Conservation (phyloP, 371 early-diverging fungal species). For the Haplosporangium sp. region DNA sequence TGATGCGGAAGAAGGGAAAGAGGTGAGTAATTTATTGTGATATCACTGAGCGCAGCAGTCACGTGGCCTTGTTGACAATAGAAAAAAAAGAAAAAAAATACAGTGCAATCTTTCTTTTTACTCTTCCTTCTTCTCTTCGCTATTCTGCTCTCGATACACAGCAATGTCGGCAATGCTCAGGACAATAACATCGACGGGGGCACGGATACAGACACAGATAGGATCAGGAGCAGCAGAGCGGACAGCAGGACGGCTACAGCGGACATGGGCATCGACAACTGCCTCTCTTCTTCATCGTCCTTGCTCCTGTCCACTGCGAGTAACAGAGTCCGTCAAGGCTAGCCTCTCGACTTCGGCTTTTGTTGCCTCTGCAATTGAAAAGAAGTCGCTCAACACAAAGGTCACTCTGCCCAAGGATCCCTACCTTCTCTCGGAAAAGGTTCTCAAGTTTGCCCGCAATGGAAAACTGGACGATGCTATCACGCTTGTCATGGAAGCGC, state of each 20-base stretch:
- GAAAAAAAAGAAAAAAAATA: no score
- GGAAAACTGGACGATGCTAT: slow-evolving; percentile 57
- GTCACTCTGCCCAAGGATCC: slow-evolving; percentile 55
- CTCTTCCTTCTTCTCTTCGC: background rate
- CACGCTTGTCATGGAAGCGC: slow-evolving; percentile 49
- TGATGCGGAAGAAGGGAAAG: no score
- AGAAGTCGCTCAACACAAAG: slow-evolving; percentile 35
- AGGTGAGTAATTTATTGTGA: no score
- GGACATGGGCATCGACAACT: slow-evolving; percentile 5
- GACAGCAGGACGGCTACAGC: background rate
- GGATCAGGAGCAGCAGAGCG: background rate
- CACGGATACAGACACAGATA: background rate
- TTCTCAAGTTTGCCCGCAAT: slow-evolving; percentile 45
- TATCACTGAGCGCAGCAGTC: no score
- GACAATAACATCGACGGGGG: background rate
- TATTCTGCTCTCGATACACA: no score
- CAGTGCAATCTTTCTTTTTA: background rate
- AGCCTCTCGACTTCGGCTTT: slow-evolving; percentile 3
- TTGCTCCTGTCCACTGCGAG: no score
- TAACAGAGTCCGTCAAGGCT: background rate
- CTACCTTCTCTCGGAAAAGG: slow-evolving; percentile 52
- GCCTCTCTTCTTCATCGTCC: no score
- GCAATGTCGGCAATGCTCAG: background rate
- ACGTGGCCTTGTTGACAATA: no score
- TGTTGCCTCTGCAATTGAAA: slow-evolving; percentile 5